Evolutionary conservation across 2,329 filamentous ascomycete species (phyloP), one percentile per base, ranked within the genome.

Genomic region (Chaetomium olivaceum): DNA sequence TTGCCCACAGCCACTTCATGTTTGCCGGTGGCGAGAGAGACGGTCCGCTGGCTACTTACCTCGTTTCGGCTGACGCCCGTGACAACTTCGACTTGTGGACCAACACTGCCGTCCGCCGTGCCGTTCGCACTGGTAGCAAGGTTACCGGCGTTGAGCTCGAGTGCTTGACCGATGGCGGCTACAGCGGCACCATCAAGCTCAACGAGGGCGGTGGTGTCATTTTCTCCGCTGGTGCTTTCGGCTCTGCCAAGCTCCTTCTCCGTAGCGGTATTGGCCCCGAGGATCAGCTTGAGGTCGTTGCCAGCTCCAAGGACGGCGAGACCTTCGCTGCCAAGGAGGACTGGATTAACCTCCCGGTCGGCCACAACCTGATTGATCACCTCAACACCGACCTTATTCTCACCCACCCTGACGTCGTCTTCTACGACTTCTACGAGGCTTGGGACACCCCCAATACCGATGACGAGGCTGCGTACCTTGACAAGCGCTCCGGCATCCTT

Each of bases 31-130:
- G 88, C 60, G 87, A 90, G 75, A 82, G 90, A 66, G 87, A 87
- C 54, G 90, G 90, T 0, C 89, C 90, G 14, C 80, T 92, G 74
- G 87, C 86, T 9, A 91, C 90, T 0, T 92, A 92, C 72, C 84
- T 92, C 1, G 71, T 71, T 19, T 61, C 71, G 27, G 71, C 73
- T 1, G 52, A 81, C 57, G 78, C 79, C 51, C 82, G 86, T 66
- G 76, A 79, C 48, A 90, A 91, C 78, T 92, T 92, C 77, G 82
- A 85, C 61, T 79, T 92, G 57, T 87, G 86, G 81, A 84, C 84
- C 23, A 86, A 88, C 73, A 90, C 88, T 3, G 82, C 85, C 54
- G 89, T 90, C n/a, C 83, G 84, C 69, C 83, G 89, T 31, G 82
- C 91, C n/a, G 77, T 91, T 23, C 87, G 90, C 14, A 80, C 80